Base-by-base conservation (phyloP, 441 rosid genomes). In the Erodium trifolium region DNA sequence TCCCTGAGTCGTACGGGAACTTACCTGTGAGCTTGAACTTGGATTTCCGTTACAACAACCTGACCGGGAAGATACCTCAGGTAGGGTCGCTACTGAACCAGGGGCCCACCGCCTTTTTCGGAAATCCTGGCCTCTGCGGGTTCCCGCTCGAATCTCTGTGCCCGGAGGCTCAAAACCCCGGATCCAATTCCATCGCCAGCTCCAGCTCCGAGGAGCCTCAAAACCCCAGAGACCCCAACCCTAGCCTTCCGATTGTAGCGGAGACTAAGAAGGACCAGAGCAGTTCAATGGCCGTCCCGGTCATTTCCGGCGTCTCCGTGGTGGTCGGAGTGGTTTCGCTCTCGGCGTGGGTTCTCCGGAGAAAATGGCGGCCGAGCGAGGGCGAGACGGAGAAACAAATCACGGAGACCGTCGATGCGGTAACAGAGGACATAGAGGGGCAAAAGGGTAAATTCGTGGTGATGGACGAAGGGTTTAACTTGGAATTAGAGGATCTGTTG, bases 1-100 rank as follows among this genome's bases (percentile, higher is more conserved):
- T 93, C 66, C 97, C 99, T 3, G 83, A 83, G 63, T 82, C 92
- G 0, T 77, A 91, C 0, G 97, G 96, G 27, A 83, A 86, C 69
- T 74, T 93, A 35, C 91, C 95, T 0, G 97, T 93, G 68, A 86
- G 27, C 27, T 23, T 23, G 27, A 23, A 95, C 75, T 86, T 91
- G 65, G 97, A 91, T 82, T 84, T 93, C 65, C 77, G 88, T 39
- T 76, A 74, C 80, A 93, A 93, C 64, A 82, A 93, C 73, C 79
- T 93, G n/a, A 84, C 79, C 76, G 97, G 97, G 0, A 89, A 90
- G 75, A 91, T 93, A 27, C 99, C 99, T 41, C 96, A 91, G 78
- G 80, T 90, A 0, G 99, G 96, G 19, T 91, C 99, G 0, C 91
- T 93, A 79, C 80, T 88, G 0, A 91, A 88, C 80, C 99, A 91